Evolutionary conservation across 202 grass and related monocot genomes (phyloP).

Genomic region (Panicum hallii): DNA sequence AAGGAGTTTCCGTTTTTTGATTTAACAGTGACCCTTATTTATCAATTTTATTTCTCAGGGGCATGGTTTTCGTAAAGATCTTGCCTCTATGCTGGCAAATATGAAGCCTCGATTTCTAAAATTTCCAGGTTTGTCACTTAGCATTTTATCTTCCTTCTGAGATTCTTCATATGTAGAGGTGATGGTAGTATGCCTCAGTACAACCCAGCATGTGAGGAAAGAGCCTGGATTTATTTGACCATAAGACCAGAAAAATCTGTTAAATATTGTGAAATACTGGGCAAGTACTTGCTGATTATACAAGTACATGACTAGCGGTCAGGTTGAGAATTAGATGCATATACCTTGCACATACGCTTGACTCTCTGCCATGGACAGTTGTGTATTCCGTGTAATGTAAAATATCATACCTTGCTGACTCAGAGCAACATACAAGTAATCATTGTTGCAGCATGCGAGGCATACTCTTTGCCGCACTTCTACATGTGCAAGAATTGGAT

Average conservation of each 20-base stretch:
- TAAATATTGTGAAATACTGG: constrained; percentile 14
- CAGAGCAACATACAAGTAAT: neutral
- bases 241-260: constrained; percentile 1
- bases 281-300: constrained; percentile 1
- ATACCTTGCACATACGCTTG: constrained; percentile 11
- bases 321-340: constrained; percentile 20
- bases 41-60: constrained; percentile 56
- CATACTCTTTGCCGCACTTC: neutral
- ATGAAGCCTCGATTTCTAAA: constrained; percentile 80
- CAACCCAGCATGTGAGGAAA: neutral
- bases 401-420: neutral
- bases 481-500: constrained; percentile 25
- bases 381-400: neutral
- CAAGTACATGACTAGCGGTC: neutral
- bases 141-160: constrained; percentile 43
- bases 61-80: constrained; percentile 79
- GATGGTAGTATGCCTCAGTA: neutral
- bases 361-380: neutral
- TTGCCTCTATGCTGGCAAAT: constrained; percentile 79
- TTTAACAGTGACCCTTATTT: constrained; percentile 20
- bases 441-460: neutral
- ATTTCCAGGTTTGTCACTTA: constrained; percentile 71
- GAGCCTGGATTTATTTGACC: constrained; percentile 10
- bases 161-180: constrained; percentile 31
- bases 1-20: constrained; percentile 10